Evolutionary conservation across 352 stramenopile genomes (phyloP).

Genomic region (Phytophthora kernoviae): DNA sequence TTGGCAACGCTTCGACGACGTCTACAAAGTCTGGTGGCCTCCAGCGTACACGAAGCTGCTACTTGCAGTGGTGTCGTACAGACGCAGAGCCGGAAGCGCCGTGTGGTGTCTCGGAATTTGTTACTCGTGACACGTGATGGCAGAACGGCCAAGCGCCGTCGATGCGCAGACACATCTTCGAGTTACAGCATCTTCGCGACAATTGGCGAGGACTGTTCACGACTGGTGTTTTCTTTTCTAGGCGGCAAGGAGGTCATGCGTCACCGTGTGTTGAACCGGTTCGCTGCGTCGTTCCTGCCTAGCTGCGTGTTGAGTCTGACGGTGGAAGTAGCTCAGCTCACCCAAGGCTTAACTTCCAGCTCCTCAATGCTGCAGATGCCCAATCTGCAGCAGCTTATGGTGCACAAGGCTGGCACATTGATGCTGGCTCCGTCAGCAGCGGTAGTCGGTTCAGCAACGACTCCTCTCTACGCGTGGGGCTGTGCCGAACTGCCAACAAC

Average conservation of each 20-base stretch:
- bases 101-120: conserved; percentile 25
- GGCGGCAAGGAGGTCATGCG: conserved; percentile 62
- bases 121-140: conserved; percentile 12
- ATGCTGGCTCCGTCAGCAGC: background rate
- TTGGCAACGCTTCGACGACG: conserved; percentile 68
- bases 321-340: conserved; percentile 53
- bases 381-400: conserved; percentile 65
- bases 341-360: conserved; percentile 25
- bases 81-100: conserved; percentile 34
- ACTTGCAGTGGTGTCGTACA: conserved; percentile 30
- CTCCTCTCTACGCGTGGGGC: conserved; percentile 64
- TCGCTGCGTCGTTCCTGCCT: conserved; percentile 52
- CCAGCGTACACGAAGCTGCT: conserved; percentile 67
- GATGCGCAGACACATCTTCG: conserved; percentile 11
- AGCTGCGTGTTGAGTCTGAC: conserved; percentile 54
- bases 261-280: conserved; percentile 54
- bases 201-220: conserved; percentile 57
- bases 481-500: conserved; percentile 62
- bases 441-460: conserved; percentile 11
- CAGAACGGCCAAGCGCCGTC: conserved; percentile 44
- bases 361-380: conserved; percentile 48
- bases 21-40: conserved; percentile 70
- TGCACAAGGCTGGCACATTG: conserved; percentile 44
- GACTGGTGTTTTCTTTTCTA: conserved; percentile 63
- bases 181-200: conserved; percentile 27